These are phyloP conservation scores for Phytophthora fragariae DNA, from an alignment of 352 stramenopile species.

Conservation along the genomic window DNA sequence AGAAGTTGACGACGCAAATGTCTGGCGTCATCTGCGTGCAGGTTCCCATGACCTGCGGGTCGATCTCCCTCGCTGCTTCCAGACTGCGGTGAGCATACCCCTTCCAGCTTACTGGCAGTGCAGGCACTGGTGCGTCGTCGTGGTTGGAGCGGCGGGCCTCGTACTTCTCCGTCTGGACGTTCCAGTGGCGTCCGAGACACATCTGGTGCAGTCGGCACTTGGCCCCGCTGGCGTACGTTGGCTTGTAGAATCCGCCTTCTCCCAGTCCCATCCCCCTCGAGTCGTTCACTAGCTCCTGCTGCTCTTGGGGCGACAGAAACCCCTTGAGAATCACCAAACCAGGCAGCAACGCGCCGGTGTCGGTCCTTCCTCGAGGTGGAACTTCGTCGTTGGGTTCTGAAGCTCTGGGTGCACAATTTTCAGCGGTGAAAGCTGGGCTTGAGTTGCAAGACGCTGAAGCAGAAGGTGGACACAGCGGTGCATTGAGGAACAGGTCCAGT, in stretches of 20 bases:
- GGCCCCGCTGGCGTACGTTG: constrained; percentile 72
- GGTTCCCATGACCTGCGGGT: constrained; percentile 56
- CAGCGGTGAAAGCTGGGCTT: constrained; percentile 16
- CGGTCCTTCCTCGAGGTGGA: constrained; percentile 24
- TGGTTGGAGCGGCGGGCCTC: constrained; percentile 64
- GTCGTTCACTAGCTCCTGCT: constrained; percentile 68
- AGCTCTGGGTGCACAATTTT: constrained; percentile 9
- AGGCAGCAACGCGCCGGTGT: constrained; percentile 49
- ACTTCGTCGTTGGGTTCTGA: constrained; percentile 15
- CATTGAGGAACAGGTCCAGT: constrained; percentile 67
- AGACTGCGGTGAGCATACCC: constrained; percentile 49
- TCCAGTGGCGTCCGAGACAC: constrained; percentile 77
- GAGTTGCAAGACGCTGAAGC: neutral
- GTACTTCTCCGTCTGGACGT: constrained; percentile 77
- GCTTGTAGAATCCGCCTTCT: constrained; percentile 67
- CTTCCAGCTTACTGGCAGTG: constrained; percentile 48
- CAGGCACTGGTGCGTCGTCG: constrained; percentile 45
- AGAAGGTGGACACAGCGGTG: constrained; percentile 2
- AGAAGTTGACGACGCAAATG: constrained; percentile 82
- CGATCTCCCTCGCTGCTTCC: constrained; percentile 40
- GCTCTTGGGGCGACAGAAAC: constrained; percentile 57
- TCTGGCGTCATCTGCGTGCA: constrained; percentile 58
- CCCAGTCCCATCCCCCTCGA: constrained; percentile 52
- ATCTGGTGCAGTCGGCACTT: constrained; percentile 81
- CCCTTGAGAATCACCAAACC: constrained; percentile 72